A percentile compares a stretch with the other conserved stretches of the same genome.
Conservation (phyloP, 2,329 filamentous ascomycete species). For the Thielaviopsis punctulata region DNA sequence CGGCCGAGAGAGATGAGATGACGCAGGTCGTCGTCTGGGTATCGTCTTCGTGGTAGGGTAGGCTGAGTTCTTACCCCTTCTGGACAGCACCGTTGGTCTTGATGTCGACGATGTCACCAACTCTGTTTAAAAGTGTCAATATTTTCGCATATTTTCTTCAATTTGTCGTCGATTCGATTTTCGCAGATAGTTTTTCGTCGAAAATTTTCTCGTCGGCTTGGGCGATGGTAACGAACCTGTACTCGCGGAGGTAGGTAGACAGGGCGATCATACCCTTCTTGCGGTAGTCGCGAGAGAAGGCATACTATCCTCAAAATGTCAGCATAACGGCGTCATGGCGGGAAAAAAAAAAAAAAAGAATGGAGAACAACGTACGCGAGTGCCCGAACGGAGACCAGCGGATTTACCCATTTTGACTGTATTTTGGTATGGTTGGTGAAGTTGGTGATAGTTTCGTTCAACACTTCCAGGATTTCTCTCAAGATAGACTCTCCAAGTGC, state of each 20-base stretch:
- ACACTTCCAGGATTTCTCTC: conserved; percentile 11
- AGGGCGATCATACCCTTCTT: conserved; percentile 87
- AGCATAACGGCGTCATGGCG: conserved; percentile 10
- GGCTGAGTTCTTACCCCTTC: conserved; percentile 58
- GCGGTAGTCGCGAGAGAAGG: conserved; percentile 89
- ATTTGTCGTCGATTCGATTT: conserved; percentile 15
- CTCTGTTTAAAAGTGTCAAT: conserved; percentile 31
- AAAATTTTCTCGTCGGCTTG: conserved; percentile 5
- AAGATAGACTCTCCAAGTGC: conserved; percentile 11
- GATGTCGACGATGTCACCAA: conserved; percentile 98
- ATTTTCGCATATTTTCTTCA: neutral
- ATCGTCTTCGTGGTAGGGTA: conserved; percentile 11
- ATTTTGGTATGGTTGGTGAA: conserved; percentile 12
- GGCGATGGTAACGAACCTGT: conserved; percentile 41
- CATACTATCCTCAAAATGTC: conserved; percentile 38
- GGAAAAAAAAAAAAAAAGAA: conserved; percentile 11
- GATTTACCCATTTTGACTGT: conserved; percentile 64
- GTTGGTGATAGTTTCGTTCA: conserved; percentile 9
- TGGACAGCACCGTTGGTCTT: conserved; percentile 97
- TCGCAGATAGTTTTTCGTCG: conserved; percentile 4
- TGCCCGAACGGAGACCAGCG: conserved; percentile 72
- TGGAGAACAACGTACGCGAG: conserved; percentile 50
- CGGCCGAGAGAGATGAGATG: neutral
- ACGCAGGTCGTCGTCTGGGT: neutral
- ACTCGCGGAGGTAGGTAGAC: conserved; percentile 86